A percentile compares a stretch with the other conserved stretches of the same genome.
Evolutionary conservation across 202 grass and related monocot genomes (phyloP).

Genomic region (Zoysia matrella): DNA sequence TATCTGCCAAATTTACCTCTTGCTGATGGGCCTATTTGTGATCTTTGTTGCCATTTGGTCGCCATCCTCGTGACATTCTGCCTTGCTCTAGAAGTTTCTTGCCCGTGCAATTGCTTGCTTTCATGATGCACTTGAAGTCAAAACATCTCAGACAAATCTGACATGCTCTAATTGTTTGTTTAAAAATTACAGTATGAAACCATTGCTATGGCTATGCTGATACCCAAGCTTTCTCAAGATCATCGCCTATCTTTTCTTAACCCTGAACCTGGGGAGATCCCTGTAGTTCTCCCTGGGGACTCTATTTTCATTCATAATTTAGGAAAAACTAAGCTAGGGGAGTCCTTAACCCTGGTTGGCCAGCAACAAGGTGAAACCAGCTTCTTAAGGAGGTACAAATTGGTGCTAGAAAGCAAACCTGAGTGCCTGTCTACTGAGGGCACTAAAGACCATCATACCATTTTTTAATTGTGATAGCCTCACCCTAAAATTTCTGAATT

Average conservation of each 20-base stretch:
- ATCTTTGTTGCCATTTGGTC: not conserved
- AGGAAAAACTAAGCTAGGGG: too few relatives aligned
- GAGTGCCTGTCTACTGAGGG: too few relatives aligned
- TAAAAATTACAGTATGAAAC: not conserved
- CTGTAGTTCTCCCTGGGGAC: not conserved
- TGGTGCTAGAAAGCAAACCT: not conserved
- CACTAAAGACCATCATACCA: not conserved
- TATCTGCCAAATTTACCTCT: not conserved
- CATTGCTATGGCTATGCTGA: not conserved
- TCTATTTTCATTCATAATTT: not conserved
- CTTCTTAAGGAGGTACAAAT: not conserved
- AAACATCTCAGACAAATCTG: not conserved
- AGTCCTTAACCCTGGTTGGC: not conserved
- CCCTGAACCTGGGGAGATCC: not conserved
- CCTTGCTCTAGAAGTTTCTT: not conserved
- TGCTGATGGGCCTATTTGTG: not conserved
- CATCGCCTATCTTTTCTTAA: not conserved
- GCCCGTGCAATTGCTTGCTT: not conserved
- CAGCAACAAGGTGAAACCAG: not conserved
- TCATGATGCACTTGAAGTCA: not conserved
- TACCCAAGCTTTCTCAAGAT: conserved; percentile 5
- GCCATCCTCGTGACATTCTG: not conserved
- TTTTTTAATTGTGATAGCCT: too few relatives aligned
- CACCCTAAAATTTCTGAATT: too few relatives aligned
- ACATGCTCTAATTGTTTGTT: too few relatives aligned